Evolutionary conservation across 164 flowering plant genomes (phyloP).

Genomic region (Dillenia turbinata): DNA sequence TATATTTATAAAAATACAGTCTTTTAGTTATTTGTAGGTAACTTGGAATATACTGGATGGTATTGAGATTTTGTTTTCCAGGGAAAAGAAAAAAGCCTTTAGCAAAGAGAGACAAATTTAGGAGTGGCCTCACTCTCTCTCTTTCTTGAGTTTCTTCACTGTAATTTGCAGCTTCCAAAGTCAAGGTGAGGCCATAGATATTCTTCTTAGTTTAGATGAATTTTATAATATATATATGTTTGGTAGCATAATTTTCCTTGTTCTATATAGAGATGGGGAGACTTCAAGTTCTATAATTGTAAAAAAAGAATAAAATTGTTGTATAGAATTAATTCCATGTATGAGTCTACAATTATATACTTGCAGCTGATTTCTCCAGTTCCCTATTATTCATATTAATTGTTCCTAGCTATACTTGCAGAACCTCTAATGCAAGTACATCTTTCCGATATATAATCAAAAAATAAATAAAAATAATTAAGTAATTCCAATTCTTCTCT

Average conservation of each 20-base stretch:
- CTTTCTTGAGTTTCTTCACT: background rate
- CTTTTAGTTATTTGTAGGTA: background rate
- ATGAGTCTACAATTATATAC: background rate
- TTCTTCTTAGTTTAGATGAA: background rate
- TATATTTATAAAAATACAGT: background rate
- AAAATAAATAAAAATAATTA: too few species aligned
- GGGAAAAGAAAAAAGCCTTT: background rate
- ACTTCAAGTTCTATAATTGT: background rate
- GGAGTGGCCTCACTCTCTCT: too few species aligned
- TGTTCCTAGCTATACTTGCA: too few species aligned
- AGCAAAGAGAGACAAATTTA: too few species aligned
- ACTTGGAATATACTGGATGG: background rate
- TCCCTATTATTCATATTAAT: too few species aligned
- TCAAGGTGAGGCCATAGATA: constrained; percentile 8
- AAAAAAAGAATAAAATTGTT: background rate
- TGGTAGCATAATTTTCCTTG: background rate
- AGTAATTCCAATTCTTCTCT: too few species aligned
- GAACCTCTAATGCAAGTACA: too few species aligned
- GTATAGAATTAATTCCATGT: background rate
- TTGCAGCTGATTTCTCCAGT: too few species aligned
- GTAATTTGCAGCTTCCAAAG: background rate
- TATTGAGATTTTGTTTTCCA: constrained; percentile 6
- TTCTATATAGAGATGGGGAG: background rate
- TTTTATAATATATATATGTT: background rate
- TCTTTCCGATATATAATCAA: too few species aligned